phyloP scores from a whole-genome alignment of 129 eudicot species.

The Ambrosia trifida region DNA sequence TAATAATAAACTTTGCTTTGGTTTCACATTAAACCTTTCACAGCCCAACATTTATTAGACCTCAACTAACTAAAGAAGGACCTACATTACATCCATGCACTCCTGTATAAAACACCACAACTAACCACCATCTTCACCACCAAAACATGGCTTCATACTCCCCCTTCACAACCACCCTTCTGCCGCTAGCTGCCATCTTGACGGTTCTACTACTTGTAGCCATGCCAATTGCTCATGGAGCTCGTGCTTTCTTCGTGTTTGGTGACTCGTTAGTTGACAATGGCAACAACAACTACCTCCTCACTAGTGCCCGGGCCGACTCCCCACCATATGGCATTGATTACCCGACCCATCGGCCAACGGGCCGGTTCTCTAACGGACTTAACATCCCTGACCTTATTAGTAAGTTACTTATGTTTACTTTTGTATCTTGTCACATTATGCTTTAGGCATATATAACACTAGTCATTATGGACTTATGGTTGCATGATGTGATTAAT shows the following conservation, averaged over 20 bases:
- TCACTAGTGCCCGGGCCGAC: slow-evolving; percentile 70
- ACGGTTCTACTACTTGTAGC: slow-evolving; percentile 17
- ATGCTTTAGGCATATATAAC: too few species aligned
- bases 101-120: slow-evolving; percentile 32
- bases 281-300: slow-evolving; percentile 77
- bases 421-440: background rate
- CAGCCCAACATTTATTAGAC: slow-evolving; percentile 33
- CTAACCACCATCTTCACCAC: slow-evolving; percentile 26
- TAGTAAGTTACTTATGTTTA: slow-evolving; percentile 38
- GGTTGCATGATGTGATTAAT: background rate
- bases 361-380: slow-evolving; percentile 83
- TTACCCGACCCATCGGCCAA: slow-evolving; percentile 58
- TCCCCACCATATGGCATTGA: slow-evolving; percentile 81
- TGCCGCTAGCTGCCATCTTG: slow-evolving; percentile 6
- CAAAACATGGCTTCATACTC: slow-evolving; percentile 25
- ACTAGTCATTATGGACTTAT: background rate
- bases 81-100: slow-evolving; percentile 22
- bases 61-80: slow-evolving; percentile 40
- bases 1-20: slow-evolving; percentile 1
- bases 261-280: slow-evolving; percentile 82
- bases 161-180: background rate
- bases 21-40: background rate
- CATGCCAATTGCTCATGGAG: slow-evolving; percentile 32
- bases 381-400: slow-evolving; percentile 69
- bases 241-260: slow-evolving; percentile 77